Conservation (phyloP, 2,329 filamentous ascomycete genomes). For the Monosporascus sp. region DNA sequence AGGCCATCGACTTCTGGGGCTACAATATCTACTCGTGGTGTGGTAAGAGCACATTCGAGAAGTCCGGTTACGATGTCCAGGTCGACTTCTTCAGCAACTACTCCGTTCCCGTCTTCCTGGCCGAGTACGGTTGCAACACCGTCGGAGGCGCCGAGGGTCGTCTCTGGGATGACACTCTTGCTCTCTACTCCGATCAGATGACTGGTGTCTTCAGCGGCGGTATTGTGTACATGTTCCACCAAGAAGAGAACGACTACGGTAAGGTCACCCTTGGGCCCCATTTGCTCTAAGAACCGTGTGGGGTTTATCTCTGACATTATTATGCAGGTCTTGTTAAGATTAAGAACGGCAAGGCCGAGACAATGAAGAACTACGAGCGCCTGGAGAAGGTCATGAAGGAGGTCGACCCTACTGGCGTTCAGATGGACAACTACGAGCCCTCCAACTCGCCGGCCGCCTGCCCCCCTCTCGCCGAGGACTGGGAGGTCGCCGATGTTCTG, state of each 20-base stretch:
- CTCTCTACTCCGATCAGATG: conserved; percentile 66
- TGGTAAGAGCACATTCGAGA: conserved; percentile 57
- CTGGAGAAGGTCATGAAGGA: conserved; percentile 57
- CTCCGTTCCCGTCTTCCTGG: conserved; percentile 75
- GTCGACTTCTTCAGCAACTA: conserved; percentile 67
- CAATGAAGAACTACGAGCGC: conserved; percentile 59
- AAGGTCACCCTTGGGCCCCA: background rate
- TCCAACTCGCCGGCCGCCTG: conserved; percentile 60
- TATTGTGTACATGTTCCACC: conserved; percentile 82
- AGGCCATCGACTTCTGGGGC: conserved; percentile 74
- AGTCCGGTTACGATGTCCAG: conserved; percentile 65
- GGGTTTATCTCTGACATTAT: background rate
- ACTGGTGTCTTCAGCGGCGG: conserved; percentile 69
- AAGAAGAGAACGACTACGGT: conserved; percentile 69
- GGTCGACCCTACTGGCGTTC: conserved; percentile 52
- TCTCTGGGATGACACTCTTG: conserved; percentile 62
- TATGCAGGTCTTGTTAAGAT: conserved; percentile 45
- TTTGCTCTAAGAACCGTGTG: no score
- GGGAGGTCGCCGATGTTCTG: conserved; percentile 56
- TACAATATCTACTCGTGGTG: conserved; percentile 92
- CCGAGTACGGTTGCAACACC: conserved; percentile 75
- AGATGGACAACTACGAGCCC: conserved; percentile 55
- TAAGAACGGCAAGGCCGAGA: conserved; percentile 45
- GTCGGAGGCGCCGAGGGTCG: conserved; percentile 46
- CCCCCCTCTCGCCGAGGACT: conserved; percentile 51